Conservation (phyloP, 1,284 basidiomycete genomes). For the Cystobasidiaceae sp. region DNA sequence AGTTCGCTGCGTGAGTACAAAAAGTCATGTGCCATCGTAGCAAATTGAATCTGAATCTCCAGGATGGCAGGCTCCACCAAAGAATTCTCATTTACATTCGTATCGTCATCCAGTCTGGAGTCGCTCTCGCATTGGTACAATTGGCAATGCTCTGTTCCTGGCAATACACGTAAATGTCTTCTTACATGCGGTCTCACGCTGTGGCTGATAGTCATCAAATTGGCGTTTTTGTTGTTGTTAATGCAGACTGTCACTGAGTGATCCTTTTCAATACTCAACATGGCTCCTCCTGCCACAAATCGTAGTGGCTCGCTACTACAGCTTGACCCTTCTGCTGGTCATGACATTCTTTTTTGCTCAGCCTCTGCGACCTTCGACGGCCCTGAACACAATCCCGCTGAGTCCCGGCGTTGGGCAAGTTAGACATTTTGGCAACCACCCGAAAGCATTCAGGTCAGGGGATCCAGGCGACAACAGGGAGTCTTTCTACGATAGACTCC, state of each 20-base stretch:
- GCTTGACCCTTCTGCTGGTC: background rate
- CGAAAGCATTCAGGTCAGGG: too few species aligned
- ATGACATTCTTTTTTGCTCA: too few species aligned
- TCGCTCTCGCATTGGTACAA: background rate
- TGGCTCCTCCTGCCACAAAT: background rate
- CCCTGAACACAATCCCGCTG: too few species aligned
- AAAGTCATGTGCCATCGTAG: background rate
- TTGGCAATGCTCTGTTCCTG: background rate
- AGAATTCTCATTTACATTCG: background rate
- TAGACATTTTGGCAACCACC: too few species aligned
- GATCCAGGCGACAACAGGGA: too few species aligned
- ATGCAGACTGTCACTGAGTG: background rate
- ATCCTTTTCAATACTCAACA: background rate
- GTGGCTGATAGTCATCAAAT: too few species aligned
- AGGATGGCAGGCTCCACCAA: background rate
- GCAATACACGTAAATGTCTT: too few species aligned
- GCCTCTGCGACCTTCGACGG: too few species aligned
- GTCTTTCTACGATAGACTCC: too few species aligned
- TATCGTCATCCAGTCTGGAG: background rate
- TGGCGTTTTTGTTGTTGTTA: too few species aligned
- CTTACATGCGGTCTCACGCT: too few species aligned
- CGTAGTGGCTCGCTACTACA: background rate
- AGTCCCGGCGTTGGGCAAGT: too few species aligned
- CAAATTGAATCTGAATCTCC: background rate
- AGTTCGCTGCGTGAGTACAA: background rate